Conservation (phyloP, 2,329 filamentous ascomycete species). For the Talaromyces funiculosus region DNA sequence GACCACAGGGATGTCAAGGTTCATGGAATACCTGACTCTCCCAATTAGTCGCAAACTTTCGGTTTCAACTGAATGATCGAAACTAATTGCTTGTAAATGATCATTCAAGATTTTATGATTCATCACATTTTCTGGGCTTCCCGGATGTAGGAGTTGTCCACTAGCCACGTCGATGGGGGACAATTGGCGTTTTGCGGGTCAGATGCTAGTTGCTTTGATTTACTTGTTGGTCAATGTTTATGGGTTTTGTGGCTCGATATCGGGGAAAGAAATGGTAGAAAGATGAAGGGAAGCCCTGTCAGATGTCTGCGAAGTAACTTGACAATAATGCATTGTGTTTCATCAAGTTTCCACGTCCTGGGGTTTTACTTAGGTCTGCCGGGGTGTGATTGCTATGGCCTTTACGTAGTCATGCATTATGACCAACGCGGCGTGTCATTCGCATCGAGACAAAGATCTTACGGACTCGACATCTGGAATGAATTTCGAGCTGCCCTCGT, state of each 20-base stretch:
- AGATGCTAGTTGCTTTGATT: neutral
- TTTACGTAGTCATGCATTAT: neutral
- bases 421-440: neutral
- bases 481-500: neutral
- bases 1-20: neutral
- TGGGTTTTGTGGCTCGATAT: neutral
- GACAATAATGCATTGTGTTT: neutral
- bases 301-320: too few species aligned
- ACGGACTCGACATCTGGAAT: too few species aligned
- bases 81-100: neutral
- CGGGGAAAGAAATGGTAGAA: neutral
- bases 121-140: neutral
- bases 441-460: neutral
- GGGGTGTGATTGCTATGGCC: too few species aligned
- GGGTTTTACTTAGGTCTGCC: too few species aligned
- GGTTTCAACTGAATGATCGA: neutral
- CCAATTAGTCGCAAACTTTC: neutral
- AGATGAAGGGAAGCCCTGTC: neutral
- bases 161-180: conserved; percentile 1
- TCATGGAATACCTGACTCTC: neutral
- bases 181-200: neutral
- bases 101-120: neutral
- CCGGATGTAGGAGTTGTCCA: neutral
- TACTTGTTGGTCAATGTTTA: neutral
- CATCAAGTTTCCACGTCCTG: neutral